Conservation (phyloP, 495 filamentous ascomycete species). For the Lophium mytilinum region DNA sequence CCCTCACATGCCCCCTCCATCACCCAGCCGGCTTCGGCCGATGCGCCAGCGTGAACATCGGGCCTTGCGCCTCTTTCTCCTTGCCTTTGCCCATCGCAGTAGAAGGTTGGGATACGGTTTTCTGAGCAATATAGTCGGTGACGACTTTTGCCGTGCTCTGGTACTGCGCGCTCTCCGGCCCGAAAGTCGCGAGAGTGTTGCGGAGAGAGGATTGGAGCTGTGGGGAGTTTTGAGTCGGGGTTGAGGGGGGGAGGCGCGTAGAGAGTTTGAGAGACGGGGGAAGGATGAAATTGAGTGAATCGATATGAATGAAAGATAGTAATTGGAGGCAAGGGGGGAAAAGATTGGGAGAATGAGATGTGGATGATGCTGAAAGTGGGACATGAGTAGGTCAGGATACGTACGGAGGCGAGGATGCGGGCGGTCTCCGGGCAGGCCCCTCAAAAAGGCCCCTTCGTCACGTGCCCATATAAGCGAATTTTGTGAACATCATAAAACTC, state of each 20-base stretch:
- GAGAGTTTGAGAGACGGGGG: background rate
- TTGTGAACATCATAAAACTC: too few relatives aligned
- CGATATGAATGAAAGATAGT: background rate
- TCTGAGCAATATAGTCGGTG: constrained; percentile 13
- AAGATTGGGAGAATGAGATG: background rate
- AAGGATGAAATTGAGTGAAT: background rate
- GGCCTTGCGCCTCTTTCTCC: too few relatives aligned
- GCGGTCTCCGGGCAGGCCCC: too few relatives aligned
- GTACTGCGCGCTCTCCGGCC: constrained; percentile 21
- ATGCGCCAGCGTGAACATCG: background rate
- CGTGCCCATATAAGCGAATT: too few relatives aligned
- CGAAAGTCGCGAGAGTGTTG: constrained; percentile 27
- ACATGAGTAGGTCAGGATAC: too few relatives aligned
- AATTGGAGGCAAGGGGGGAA: background rate
- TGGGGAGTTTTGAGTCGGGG: background rate
- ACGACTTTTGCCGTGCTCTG: constrained; percentile 17
- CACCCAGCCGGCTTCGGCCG: background rate
- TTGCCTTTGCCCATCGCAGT: too few relatives aligned
- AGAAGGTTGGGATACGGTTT: background rate
- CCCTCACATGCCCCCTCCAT: too few relatives aligned
- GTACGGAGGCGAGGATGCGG: too few relatives aligned
- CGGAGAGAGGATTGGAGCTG: constrained; percentile 25
- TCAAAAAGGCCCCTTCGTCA: too few relatives aligned
- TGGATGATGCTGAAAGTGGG: too few relatives aligned
- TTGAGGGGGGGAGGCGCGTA: background rate